Percentiles rank a stretch among this genome's conserved stretches.
Conservation (phyloP, 2,329 filamentous ascomycete species). For the Cordyceps militaris region DNA sequence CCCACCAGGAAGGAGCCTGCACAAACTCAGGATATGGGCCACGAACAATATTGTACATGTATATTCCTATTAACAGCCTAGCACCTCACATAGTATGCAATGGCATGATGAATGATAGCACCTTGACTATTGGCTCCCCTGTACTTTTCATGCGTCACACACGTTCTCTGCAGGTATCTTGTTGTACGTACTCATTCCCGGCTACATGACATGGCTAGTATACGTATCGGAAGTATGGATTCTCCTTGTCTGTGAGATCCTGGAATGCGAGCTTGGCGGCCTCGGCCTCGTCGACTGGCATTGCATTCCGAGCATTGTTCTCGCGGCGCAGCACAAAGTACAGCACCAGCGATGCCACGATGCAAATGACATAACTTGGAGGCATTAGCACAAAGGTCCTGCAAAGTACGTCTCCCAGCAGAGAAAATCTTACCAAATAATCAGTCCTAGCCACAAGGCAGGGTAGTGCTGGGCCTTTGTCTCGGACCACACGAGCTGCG, state of each 20-base stretch:
- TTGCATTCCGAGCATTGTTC: slow-evolving; percentile 43
- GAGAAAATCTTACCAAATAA: slow-evolving; percentile 41
- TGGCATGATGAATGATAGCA: neutral
- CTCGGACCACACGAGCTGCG: slow-evolving; percentile 62
- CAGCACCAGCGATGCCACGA: slow-evolving; percentile 46
- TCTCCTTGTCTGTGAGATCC: slow-evolving; percentile 62
- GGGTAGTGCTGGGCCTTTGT: slow-evolving; percentile 62
- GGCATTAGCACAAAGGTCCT: slow-evolving; percentile 16
- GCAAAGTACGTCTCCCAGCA: neutral
- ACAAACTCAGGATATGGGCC: neutral
- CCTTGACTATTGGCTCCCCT: neutral
- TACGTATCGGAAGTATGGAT: slow-evolving; percentile 59
- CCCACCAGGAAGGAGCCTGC: too few relatives aligned
- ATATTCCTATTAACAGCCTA: neutral
- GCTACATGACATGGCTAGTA: neutral
- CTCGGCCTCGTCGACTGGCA: slow-evolving; percentile 48
- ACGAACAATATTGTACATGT: neutral
- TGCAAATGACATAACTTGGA: slow-evolving; percentile 59
- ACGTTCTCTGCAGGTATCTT: neutral
- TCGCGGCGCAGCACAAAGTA: slow-evolving; percentile 54
- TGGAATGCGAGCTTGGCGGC: slow-evolving; percentile 58
- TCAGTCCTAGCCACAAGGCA: slow-evolving; percentile 61
- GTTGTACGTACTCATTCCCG: neutral
- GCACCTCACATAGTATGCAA: neutral
- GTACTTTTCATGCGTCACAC: neutral